Percentiles rank a stretch among this genome's conserved stretches.
phyloP scores from a whole-genome alignment of 345 rosid genomes.

The Salix viminalis region DNA sequence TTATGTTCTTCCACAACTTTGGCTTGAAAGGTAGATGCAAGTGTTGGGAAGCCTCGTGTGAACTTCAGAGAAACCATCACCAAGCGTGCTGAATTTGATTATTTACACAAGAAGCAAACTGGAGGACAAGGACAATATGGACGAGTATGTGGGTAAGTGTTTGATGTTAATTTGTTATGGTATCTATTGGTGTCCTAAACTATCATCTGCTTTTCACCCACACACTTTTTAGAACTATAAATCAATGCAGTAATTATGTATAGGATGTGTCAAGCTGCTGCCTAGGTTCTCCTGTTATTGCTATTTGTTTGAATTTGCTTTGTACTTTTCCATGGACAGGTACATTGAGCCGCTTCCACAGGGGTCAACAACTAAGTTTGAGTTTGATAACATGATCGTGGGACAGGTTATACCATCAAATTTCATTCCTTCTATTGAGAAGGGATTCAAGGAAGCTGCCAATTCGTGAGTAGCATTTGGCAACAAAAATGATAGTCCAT shows the following conservation, averaged over 20 bases:
- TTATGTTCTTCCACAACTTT: background rate
- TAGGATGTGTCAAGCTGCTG: background rate
- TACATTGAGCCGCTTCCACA: constrained; percentile 78
- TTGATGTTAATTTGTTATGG: background rate
- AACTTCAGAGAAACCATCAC: constrained; percentile 95
- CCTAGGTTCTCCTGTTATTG: background rate
- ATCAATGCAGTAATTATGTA: background rate
- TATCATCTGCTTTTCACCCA: background rate
- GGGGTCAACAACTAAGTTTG: constrained; percentile 65
- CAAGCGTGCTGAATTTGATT: constrained; percentile 84
- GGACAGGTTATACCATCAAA: constrained; percentile 96
- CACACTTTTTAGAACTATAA: background rate
- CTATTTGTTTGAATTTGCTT: background rate
- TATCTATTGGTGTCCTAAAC: background rate
- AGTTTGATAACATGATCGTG: constrained; percentile 87
- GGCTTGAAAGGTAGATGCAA: constrained; percentile 77
- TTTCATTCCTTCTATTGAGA: constrained; percentile 93
- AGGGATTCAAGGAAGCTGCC: constrained; percentile 97
- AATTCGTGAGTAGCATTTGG: constrained; percentile 62
- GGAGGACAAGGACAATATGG: constrained; percentile 99
- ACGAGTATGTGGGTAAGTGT: constrained; percentile 76
- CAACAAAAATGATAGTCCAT: background rate
- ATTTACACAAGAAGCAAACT: constrained; percentile 93
- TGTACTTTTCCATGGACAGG: constrained; percentile 31
- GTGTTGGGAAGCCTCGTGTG: constrained; percentile 96